Conservation (phyloP, 2,329 filamentous ascomycete species). For the Ophiostoma novo-ulmi region DNA sequence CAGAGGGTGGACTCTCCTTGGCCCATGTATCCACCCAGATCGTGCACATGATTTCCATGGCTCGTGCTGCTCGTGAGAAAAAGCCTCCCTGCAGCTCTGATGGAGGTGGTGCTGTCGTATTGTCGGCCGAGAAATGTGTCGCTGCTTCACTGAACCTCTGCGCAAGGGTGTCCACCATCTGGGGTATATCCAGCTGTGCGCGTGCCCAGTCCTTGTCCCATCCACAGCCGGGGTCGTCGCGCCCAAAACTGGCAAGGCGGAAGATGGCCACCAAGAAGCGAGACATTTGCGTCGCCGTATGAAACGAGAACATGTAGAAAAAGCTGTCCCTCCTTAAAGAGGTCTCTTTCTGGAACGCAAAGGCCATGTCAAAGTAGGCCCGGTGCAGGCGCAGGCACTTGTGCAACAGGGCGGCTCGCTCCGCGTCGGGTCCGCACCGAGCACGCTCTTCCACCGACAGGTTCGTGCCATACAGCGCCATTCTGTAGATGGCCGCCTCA, state of each 20-base stretch:
- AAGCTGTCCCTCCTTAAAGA: not conserved
- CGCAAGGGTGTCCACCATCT: constrained; percentile 5
- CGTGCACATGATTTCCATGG: not conserved
- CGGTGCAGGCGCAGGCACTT: constrained; percentile 18
- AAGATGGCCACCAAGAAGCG: constrained; percentile 17
- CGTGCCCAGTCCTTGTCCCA: constrained; percentile 22
- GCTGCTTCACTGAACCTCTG: not conserved
- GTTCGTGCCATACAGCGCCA: constrained; percentile 8
- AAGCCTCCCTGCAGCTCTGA: not conserved
- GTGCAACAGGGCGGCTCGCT: constrained; percentile 11
- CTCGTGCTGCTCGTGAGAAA: not conserved
- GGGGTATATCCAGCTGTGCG: constrained; percentile 9
- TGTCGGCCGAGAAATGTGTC: not conserved
- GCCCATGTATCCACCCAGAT: not conserved
- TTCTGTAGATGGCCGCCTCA: constrained; percentile 18
- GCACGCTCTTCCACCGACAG: not conserved
- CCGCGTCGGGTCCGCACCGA: constrained; percentile 13
- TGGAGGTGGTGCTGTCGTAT: not conserved
- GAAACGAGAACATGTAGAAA: constrained; percentile 20
- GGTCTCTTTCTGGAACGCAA: not conserved
- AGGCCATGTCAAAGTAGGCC: constrained; percentile 16
- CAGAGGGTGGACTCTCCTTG: not conserved
- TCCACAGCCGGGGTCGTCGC: constrained; percentile 17
- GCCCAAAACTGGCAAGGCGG: constrained; percentile 17
- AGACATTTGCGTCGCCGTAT: constrained; percentile 19